Conservation (phyloP, 2,329 filamentous ascomycete species). For the Hansfordia pulvinata region DNA sequence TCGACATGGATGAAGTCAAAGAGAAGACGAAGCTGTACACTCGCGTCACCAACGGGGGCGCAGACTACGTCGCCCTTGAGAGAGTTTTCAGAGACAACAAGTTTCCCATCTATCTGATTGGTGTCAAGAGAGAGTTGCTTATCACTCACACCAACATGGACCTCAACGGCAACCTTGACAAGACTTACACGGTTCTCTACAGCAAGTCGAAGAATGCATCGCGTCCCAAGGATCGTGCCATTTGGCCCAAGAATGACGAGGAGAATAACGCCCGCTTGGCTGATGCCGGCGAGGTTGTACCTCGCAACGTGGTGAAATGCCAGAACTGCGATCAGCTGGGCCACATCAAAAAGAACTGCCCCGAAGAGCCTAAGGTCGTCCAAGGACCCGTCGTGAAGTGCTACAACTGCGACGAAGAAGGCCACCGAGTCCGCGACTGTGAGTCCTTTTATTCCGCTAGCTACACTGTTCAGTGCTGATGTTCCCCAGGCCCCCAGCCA, state of each 20-base stretch:
- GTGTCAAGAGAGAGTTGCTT: slow-evolving; percentile 40
- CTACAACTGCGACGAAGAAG: slow-evolving; percentile 48
- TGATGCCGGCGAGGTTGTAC: slow-evolving; percentile 51
- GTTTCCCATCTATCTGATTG: slow-evolving; percentile 48
- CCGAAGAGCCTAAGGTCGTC: slow-evolving; percentile 38
- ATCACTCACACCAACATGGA: slow-evolving; percentile 57
- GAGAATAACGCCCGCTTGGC: slow-evolving; percentile 52
- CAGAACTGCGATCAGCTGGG: slow-evolving; percentile 51
- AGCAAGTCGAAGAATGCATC: slow-evolving; percentile 43
- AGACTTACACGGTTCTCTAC: slow-evolving; percentile 50
- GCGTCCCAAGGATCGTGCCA: slow-evolving; percentile 42
- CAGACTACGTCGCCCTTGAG: slow-evolving; percentile 49
- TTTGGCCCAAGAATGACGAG: slow-evolving; percentile 43
- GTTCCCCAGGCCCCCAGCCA: slow-evolving; percentile 34
- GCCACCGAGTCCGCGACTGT: slow-evolving; percentile 61
- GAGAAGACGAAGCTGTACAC: slow-evolving; percentile 53
- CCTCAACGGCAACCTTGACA: slow-evolving; percentile 52
- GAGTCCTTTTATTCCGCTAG: slow-evolving; percentile 15
- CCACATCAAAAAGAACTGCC: slow-evolving; percentile 46
- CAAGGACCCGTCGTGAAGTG: slow-evolving; percentile 39
- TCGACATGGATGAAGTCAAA: slow-evolving; percentile 42
- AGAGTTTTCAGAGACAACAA: slow-evolving; percentile 37
- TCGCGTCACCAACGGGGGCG: slow-evolving; percentile 42
- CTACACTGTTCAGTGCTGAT: slow-evolving; percentile 5
- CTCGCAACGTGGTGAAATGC: slow-evolving; percentile 46